phyloP scores from a whole-genome alignment of 2,329 filamentous ascomycete species.

The Trichoderma semiorbis region DNA sequence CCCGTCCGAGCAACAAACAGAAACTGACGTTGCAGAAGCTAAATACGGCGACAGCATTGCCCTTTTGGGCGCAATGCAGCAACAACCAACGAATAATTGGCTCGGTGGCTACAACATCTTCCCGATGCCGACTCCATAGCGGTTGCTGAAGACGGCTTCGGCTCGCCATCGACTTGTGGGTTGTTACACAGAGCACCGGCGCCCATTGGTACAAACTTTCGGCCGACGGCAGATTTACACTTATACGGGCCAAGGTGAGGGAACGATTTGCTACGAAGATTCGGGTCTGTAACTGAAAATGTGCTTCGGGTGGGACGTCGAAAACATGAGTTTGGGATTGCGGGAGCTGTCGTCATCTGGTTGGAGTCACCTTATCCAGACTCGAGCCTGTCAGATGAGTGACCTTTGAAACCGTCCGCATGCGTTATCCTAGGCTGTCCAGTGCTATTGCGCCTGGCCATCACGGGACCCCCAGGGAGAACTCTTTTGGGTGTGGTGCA shows the following conservation, averaged over 20 bases:
- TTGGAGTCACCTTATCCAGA: neutral
- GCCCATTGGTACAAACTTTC: neutral
- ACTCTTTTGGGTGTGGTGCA: neutral
- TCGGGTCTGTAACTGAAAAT: neutral
- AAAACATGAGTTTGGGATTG: neutral
- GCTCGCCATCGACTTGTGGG: neutral
- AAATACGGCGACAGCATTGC: slow-evolving; percentile 1
- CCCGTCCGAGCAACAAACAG: neutral
- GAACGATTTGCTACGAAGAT: neutral
- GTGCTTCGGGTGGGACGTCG: neutral
- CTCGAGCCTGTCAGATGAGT: neutral
- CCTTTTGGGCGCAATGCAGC: slow-evolving; percentile 1
- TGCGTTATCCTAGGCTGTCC: neutral
- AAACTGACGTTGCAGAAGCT: neutral
- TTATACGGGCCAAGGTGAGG: neutral
- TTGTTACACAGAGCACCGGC: slow-evolving; percentile 2
- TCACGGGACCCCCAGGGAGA: neutral
- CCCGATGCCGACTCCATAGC: neutral
- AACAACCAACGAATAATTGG: neutral
- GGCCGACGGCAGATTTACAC: neutral
- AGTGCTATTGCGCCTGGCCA: neutral
- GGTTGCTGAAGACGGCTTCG: slow-evolving; percentile 7
- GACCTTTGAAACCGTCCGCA: neutral
- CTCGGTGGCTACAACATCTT: neutral
- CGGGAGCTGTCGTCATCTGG: neutral